Conservation (phyloP, 106 monocot genomes). For the Amphibolis antarctica region DNA sequence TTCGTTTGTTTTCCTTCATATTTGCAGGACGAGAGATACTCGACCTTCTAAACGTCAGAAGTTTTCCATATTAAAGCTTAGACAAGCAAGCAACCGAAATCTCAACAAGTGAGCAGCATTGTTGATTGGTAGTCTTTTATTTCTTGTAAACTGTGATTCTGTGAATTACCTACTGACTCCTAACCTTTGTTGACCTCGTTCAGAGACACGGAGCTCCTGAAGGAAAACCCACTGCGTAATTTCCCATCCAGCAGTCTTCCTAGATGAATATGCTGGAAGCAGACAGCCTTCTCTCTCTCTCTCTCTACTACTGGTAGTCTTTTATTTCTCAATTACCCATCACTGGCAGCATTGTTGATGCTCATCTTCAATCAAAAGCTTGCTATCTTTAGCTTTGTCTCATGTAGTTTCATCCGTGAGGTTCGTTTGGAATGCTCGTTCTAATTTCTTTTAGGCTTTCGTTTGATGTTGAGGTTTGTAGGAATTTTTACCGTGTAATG, state of each 20-base stretch:
- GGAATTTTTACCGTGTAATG: too few relatives aligned
- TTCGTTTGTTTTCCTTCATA: neutral
- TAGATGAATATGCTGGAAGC: slow-evolving; percentile 2
- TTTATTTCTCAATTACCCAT: too few relatives aligned
- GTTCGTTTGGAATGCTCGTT: too few relatives aligned
- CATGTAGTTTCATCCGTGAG: too few relatives aligned
- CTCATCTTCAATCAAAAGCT: too few relatives aligned
- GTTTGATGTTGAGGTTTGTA: too few relatives aligned
- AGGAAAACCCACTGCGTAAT: slow-evolving; percentile 77
- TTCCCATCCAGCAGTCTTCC: slow-evolving; percentile 44
- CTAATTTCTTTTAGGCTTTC: too few relatives aligned
- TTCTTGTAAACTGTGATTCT: neutral
- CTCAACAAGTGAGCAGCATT: slow-evolving; percentile 57
- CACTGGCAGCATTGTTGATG: too few relatives aligned
- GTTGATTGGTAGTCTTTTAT: neutral
- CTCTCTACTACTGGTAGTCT: too few relatives aligned
- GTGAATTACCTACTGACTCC: neutral
- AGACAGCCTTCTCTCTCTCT: too few relatives aligned
- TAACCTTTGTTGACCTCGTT: slow-evolving; percentile 6
- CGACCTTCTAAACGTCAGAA: slow-evolving; percentile 18
- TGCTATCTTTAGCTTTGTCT: too few relatives aligned
- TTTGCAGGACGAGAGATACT: neutral
- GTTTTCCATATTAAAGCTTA: slow-evolving; percentile 36
- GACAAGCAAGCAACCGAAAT: slow-evolving; percentile 27
- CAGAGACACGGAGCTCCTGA: slow-evolving; percentile 88